These are phyloP conservation scores for Zalaria sp. DNA, from an alignment of 2,329 filamentous ascomycete genomes.

Conservation along the genomic window DNA sequence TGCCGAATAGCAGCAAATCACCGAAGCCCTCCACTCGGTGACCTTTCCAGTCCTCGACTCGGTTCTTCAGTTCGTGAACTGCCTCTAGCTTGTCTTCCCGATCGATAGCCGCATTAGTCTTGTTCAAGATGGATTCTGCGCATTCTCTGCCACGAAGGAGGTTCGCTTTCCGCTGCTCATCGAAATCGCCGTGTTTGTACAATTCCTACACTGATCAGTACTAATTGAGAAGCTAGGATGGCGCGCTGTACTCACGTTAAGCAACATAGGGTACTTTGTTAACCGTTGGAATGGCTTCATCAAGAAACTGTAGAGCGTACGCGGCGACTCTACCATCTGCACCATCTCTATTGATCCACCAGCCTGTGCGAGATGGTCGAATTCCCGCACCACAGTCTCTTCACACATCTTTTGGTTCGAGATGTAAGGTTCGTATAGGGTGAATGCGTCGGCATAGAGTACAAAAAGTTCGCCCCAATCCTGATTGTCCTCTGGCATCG, in stretches of 20 bases:
- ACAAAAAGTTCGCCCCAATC: constrained; percentile 93
- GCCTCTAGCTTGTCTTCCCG: constrained; percentile 75
- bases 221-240: no score
- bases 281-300: constrained; percentile 93
- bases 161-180: constrained; percentile 56
- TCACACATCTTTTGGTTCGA: constrained; percentile 91
- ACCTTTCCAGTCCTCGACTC: constrained; percentile 96
- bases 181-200: constrained; percentile 64
- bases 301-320: constrained; percentile 80
- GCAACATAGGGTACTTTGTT: constrained; percentile 82
- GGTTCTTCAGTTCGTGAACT: constrained; percentile 60
- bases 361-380: constrained; percentile 69
- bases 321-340: constrained; percentile 72
- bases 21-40: constrained; percentile 87
- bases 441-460: constrained; percentile 71
- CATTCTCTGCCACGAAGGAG: constrained; percentile 65
- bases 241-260: constrained; percentile 47
- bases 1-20: constrained; percentile 72
- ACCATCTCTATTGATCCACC: constrained; percentile 44
- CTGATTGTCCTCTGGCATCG: constrained; percentile 59
- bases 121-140: constrained; percentile 65
- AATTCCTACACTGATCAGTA: constrained; percentile 52
- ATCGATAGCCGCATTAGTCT: constrained; percentile 84
- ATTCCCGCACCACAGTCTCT: constrained; percentile 67
- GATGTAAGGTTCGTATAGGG: constrained; percentile 93